phyloP scores from a whole-genome alignment of 192 early-diverging fungal species.

The Chytriomyces hyalinus region DNA sequence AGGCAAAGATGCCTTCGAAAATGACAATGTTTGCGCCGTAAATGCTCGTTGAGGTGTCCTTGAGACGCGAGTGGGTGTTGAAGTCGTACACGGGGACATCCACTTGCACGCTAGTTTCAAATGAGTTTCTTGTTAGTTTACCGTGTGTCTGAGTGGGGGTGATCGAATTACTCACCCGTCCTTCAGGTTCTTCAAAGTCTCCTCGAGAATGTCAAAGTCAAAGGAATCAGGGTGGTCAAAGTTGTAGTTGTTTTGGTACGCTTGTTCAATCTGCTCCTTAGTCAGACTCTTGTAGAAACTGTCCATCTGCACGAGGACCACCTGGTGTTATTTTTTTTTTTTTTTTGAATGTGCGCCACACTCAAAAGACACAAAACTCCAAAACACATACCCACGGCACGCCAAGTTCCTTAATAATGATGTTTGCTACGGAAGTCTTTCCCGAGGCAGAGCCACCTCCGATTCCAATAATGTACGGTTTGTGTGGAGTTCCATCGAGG shows the following conservation, averaged over 20 bases:
- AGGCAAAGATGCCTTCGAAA: conserved; percentile 98
- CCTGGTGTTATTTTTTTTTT: conserved; percentile 46
- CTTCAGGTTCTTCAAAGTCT: conserved; percentile 77
- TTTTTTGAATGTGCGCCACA: neutral
- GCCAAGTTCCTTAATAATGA: conserved; percentile 57
- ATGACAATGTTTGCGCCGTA: conserved; percentile 97
- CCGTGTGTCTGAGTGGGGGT: neutral
- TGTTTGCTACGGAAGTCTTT: conserved; percentile 59
- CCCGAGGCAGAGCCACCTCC: conserved; percentile 61
- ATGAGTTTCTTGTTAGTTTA: neutral
- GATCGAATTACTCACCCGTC: conserved; percentile 57
- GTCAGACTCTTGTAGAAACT: conserved; percentile 90
- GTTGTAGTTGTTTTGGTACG: conserved; percentile 74
- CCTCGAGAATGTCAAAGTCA: conserved; percentile 78
- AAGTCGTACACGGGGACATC: conserved; percentile 94
- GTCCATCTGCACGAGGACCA: conserved; percentile 93
- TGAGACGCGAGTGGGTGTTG: conserved; percentile 76
- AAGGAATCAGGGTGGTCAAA: conserved; percentile 95
- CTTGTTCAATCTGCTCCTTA: conserved; percentile 67
- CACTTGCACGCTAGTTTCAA: conserved; percentile 56
- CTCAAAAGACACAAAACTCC: neutral
- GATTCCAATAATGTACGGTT: conserved; percentile 63
- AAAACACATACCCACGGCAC: conserved; percentile 54
- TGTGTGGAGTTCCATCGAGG: conserved; percentile 40
- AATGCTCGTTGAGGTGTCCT: conserved; percentile 62